These are phyloP conservation scores for Xylaria sp. DNA, from an alignment of 2,329 filamentous ascomycete genomes.

Conservation along the genomic window DNA sequence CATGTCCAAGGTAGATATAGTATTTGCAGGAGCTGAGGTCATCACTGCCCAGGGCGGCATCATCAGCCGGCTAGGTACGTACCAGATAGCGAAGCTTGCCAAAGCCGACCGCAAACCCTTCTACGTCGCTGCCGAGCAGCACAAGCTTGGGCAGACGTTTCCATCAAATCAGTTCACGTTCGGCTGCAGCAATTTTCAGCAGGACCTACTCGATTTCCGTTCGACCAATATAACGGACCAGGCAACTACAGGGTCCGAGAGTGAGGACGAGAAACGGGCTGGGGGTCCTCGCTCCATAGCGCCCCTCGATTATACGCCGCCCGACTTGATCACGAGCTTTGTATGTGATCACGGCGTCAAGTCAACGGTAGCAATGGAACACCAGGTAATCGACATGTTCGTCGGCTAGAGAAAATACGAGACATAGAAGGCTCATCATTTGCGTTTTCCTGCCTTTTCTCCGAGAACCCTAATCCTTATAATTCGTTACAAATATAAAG, in stretches of 20 bases:
- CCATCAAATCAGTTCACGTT: constrained; percentile 72
- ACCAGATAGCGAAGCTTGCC: constrained; percentile 84
- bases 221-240: constrained; percentile 20
- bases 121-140: constrained; percentile 91
- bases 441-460: not conserved
- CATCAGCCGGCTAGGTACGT: constrained; percentile 83
- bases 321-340: constrained; percentile 40
- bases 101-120: constrained; percentile 69
- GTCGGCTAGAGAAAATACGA: constrained; percentile 29
- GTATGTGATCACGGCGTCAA: constrained; percentile 41
- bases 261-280: constrained; percentile 22
- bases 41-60: constrained; percentile 94
- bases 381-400: constrained; percentile 42
- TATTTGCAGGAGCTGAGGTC: constrained; percentile 76
- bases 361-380: constrained; percentile 38
- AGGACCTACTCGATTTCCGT: constrained; percentile 44
- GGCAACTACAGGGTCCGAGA: not conserved
- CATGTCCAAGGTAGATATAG: constrained; percentile 73
- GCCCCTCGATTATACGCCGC: constrained; percentile 33
- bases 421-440: not conserved
- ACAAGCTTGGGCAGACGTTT: constrained; percentile 93
- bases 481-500: not conserved
- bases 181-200: constrained; percentile 40
- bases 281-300: constrained; percentile 17
- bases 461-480: not conserved